Evolutionary conservation across 2,329 filamentous ascomycete genomes (phyloP).

Genomic region (Dactylellina cionopaga): DNA sequence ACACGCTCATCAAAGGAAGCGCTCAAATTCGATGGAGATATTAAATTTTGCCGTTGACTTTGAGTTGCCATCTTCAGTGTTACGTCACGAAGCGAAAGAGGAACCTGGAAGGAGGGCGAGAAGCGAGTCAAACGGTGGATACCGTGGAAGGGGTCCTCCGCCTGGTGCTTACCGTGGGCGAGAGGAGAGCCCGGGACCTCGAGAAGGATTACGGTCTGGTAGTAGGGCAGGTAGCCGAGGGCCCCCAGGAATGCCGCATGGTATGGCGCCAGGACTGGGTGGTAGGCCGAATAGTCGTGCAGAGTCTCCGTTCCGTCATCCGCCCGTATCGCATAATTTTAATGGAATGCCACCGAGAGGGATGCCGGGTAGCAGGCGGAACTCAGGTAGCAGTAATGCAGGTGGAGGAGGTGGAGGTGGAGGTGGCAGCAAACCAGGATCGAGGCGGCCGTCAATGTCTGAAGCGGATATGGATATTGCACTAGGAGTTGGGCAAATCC

Average conservation of each 20-base stretch:
- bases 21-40: constrained; percentile 42
- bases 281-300: constrained; percentile 30
- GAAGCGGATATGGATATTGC: constrained; percentile 49
- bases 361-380: constrained; percentile 23
- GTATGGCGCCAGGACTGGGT: constrained; percentile 8
- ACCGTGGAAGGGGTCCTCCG: constrained; percentile 25
- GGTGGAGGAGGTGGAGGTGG: neutral
- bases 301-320: constrained; percentile 39
- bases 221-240: constrained; percentile 43
- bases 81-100: constrained; percentile 33
- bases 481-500: constrained; percentile 43
- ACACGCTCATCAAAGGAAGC: constrained; percentile 37
- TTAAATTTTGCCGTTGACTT: constrained; percentile 41
- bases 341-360: constrained; percentile 38
- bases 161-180: constrained; percentile 30
- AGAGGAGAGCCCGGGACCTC: constrained; percentile 38
- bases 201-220: constrained; percentile 40
- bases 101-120: constrained; percentile 9
- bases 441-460: constrained; percentile 35
- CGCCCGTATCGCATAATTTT: constrained; percentile 14
- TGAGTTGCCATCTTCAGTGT: constrained; percentile 14
- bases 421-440: no score
- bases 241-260: constrained; percentile 24
- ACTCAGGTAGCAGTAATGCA: constrained; percentile 28
- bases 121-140: constrained; percentile 23